Base-by-base conservation (phyloP, 345 rosid species). In the Trapa bicornis region DNA sequence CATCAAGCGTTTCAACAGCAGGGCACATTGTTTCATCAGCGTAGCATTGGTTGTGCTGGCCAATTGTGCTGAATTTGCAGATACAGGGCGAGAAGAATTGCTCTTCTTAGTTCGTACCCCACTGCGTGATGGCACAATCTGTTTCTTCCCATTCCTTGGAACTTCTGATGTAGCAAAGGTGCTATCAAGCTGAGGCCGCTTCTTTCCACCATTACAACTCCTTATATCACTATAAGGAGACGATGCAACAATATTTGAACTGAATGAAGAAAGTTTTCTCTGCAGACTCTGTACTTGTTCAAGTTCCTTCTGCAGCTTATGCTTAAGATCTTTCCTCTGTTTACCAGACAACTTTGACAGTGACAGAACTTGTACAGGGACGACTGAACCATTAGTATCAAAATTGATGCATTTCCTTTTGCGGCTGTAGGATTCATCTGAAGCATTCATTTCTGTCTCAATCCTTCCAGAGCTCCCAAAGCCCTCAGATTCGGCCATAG, bases 11-110 rank as follows among this genome's bases (percentile, higher is more conserved):
- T 70, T 74, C 50, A 88, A 77, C 72, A 93, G 76, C 37, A 72
- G 62, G 63, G 82, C 89, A 72, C 96, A 90, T 65, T 87, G 90
- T 74, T 88, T 87, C 96, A 88, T 76, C 66, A 82, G 42, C 67
- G 72, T 39, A 17, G 75, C 75, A 71, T 65, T 53, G 1, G 86
- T 73, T 62, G 71, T 62, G 67, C 65, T 70, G 8, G 62, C 74
- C 6, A 80, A 50, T 53, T 74, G 78, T 70, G 77, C 71, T 22
- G 45, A 61, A 72, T 77, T 82, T 50, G 17, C 72, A 52, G 78
- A 43, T 70, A 81, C 81, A 61, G 58, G 45, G 61, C 65, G 76
- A 65, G 70, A 72, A 53, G 78, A 65, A 29, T 73, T 58, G 48
- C 75, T 64, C 77, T 78, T 87, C 77, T 93, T 88, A 11, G 64